Conservation (phyloP, 2,329 filamentous ascomycete genomes). For the Piedraia hortae region DNA sequence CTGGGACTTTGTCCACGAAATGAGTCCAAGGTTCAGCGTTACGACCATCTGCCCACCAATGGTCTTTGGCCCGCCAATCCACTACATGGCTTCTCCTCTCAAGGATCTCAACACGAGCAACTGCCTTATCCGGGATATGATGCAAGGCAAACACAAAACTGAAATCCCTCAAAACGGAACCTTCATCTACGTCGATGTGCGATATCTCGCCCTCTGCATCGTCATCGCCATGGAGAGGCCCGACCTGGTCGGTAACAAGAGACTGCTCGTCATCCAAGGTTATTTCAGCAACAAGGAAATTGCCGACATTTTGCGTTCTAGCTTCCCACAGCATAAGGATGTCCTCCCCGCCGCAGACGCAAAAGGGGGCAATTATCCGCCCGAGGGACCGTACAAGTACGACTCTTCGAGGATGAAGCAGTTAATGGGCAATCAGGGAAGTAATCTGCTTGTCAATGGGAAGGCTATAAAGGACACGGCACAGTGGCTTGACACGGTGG, state of each 20-base stretch:
- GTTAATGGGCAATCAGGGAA: conserved; percentile 4
- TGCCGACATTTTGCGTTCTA: conserved; percentile 25
- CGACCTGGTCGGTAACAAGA: conserved; percentile 26
- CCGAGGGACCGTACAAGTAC: conserved; percentile 24
- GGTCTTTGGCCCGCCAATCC: conserved; percentile 24
- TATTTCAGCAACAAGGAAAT: conserved; percentile 34
- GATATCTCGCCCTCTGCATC: conserved; percentile 33
- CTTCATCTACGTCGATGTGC: conserved; percentile 21
- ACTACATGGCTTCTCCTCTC: conserved; percentile 34
- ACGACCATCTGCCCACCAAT: conserved; percentile 23
- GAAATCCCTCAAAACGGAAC: conserved; percentile 27
- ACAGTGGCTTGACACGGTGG: neutral
- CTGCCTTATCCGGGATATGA: conserved; percentile 32
- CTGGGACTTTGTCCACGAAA: conserved; percentile 25
- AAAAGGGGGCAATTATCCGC: conserved; percentile 19
- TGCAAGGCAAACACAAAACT: conserved; percentile 32
- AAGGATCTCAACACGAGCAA: conserved; percentile 48
- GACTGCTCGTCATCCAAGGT: conserved; percentile 35
- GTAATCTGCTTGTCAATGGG: neutral
- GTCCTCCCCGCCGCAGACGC: conserved; percentile 17
- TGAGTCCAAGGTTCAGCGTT: conserved; percentile 23
- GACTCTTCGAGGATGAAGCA: too few species aligned
- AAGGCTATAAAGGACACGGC: neutral
- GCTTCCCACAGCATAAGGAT: conserved; percentile 25
- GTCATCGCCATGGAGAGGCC: conserved; percentile 29